Conservation (phyloP, 768 basidiomycete species). For the Leucocoprinus sp. region DNA sequence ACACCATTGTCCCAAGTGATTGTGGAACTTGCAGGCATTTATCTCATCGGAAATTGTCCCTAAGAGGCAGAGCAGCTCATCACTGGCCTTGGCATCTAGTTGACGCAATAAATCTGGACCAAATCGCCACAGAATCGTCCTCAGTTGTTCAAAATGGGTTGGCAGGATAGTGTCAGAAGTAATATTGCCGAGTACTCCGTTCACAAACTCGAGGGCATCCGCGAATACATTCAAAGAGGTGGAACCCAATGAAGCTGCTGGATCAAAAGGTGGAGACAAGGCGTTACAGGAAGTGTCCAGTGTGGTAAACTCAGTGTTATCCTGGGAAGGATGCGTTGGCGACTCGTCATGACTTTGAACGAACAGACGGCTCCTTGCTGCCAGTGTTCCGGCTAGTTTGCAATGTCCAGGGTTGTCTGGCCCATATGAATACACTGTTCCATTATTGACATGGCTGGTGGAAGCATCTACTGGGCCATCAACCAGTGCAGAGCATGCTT, state of each 20-base stretch:
- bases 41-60: conserved; percentile 3
- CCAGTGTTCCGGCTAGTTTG: not conserved
- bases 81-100: not conserved
- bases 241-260: not conserved
- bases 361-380: not conserved
- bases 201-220: not conserved
- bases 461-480: not conserved
- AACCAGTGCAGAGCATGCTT: not conserved
- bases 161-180: not conserved
- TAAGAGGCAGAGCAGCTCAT: conserved; percentile 8
- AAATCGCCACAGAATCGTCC: not conserved
- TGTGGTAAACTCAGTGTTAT: not conserved
- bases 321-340: not conserved
- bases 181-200: not conserved
- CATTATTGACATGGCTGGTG: not conserved
- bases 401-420: not conserved
- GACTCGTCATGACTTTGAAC: not conserved
- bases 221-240: not conserved
- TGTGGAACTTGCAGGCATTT: not conserved
- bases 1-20: not conserved
- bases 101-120: not conserved
- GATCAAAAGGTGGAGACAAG: not conserved
- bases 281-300: not conserved
- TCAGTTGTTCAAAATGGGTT: not conserved
- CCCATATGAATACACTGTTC: not conserved